Percentiles rank a stretch among this genome's conserved stretches.
Conservation (phyloP, 148 eudicot species). For the Cornus kousa region DNA sequence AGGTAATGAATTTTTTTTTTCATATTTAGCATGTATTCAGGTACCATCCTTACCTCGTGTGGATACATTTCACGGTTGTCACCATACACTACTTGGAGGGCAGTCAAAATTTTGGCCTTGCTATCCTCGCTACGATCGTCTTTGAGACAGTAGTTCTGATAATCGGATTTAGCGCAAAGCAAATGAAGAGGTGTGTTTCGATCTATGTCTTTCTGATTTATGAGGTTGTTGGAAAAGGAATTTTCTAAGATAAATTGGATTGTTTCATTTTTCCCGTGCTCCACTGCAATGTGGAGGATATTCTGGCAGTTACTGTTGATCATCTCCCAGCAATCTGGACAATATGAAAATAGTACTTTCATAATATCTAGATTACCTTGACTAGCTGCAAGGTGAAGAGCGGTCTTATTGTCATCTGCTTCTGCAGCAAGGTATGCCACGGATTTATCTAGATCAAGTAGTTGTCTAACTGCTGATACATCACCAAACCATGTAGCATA, state of each 20-base stretch:
- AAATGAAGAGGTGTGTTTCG: background rate
- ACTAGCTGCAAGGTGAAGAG: background rate
- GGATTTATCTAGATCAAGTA: background rate
- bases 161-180: background rate
- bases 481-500: background rate
- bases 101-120: background rate
- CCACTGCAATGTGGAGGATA: background rate
- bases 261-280: background rate
- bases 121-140: background rate
- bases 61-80: no score
- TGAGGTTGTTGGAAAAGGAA: background rate
- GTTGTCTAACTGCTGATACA: background rate
- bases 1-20: no score
- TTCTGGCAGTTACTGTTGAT: background rate
- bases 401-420: background rate
- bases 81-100: background rate
- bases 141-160: no score
- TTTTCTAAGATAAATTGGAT: no score
- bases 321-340: no score
- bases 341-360: no score
- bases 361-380: no score
- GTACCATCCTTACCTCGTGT: no score
- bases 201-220: background rate
- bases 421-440: background rate
- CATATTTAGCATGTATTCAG: no score